Base-by-base conservation (phyloP, 192 early-diverging fungal genomes). In the Coemansia biformis region DNA sequence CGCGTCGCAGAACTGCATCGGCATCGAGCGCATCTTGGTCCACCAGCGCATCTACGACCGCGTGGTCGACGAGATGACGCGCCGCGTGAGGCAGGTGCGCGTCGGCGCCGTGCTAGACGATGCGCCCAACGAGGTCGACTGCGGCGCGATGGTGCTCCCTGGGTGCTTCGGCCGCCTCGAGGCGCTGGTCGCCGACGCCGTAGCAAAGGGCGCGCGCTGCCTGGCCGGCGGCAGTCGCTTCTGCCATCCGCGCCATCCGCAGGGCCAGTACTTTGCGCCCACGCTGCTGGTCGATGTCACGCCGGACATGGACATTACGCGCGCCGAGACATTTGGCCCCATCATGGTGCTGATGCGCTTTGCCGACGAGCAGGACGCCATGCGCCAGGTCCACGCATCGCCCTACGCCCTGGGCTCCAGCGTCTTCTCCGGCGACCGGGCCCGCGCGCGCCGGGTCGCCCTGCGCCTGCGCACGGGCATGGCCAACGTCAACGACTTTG, bases 401-500 rank as follows among this genome's bases (percentile, higher is more conserved):
- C 78, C 73, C 10, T 91, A 84, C 71, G 85, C 87, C 30, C 81
- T 93, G 18, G 87, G 88, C 17, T 84, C 83, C 10, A 81, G 76
- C 46, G 84, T 93, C 12, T 93, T 91, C 60, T 85, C 86, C 2
- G 72, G 72, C 17, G 81, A 91, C 51, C 76, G 81, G 19, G 53
- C 45, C 8, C 68, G 78, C 33, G 89, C 77, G 8, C 62, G 78
- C 22, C 59, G 75, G 9, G 76, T 91, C 18, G 79, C 80, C n/a
- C 59, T 77, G 17, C 60, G 56, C 13, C 59, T 91, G 37, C 80
- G 80, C 48, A 76, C 78, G 0, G 90, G 90, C 13, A 88, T 89
- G 86, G 63, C 79, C 39, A 93, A 93, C 38, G 67, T 91, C 48
- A 93, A 93, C 59, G 91, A 90, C 55, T 93, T 89, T 54, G 91